Base-by-base conservation (phyloP, 139 green algal genomes). In the Tetraselmis chui region DNA sequence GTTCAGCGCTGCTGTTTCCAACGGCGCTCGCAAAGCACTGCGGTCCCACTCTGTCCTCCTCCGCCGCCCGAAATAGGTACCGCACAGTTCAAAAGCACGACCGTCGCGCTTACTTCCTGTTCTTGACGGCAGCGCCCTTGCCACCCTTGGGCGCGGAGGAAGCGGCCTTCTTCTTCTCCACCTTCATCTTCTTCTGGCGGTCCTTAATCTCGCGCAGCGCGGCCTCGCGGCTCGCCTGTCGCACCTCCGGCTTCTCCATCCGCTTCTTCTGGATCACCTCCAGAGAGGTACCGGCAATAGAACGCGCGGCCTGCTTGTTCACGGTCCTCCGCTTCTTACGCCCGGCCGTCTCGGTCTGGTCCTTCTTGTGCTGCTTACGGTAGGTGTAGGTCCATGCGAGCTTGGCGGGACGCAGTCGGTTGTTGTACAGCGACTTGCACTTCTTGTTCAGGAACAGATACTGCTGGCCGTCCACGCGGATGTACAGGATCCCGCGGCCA, bases 401-500 rank as follows among this genome's bases (percentile, higher is more conserved):
- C 93, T 99, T 99, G 59, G 95, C 93, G n/a, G 97, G 94, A 59
- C 94, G 89, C 85, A 97, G 92, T 59, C 93, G 89, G 87, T 98
- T 94, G 89, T 96, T 89, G 91, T 94, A 98, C 85, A 98, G 86
- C 29, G 82, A 88, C 88, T 94, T 96, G 87, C 88, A 93, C 91
- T 99, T 99, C 84, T 92, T 92, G 90, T 95, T 98, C 31, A 98
- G 85, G 91, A 99, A 99, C 81, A 98, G 88, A 85, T 95, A 99
- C 84, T 97, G 89, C 90, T 96, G 91, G 80, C 93, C 93, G 85
- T 99, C 96, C 1, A 83, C 89, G 31, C 96, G 91, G 81, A 98
- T 92, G 87, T 95, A 98, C 27, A 96, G 82, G 77, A 98, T 94
- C 23, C 96, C 97, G 79, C 90, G 89, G 81, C 97, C 97, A 59